Evolutionary conservation across 192 early-diverging fungal species (phyloP).

Genomic region (Coemansia sp.): DNA sequence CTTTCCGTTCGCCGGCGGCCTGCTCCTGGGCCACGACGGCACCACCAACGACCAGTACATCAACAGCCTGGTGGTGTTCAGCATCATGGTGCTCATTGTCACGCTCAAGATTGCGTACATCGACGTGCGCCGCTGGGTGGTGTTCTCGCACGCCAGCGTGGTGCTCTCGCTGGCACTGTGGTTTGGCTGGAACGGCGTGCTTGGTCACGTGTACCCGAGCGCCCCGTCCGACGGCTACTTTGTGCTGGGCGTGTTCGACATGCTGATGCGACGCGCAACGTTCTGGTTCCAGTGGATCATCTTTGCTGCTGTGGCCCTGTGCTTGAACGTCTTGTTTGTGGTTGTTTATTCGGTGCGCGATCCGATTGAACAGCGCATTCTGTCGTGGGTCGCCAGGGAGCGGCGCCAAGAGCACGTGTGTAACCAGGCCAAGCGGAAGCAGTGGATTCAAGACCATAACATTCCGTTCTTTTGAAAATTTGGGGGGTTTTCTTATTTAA

Average conservation of each 20-base stretch:
- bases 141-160: conserved; percentile 59
- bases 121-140: conserved; percentile 62
- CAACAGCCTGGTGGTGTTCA: conserved; percentile 56
- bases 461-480: neutral
- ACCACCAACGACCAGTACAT: conserved; percentile 55
- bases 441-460: conserved; percentile 7
- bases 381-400: conserved; percentile 35
- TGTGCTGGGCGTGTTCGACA: conserved; percentile 55
- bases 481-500: neutral
- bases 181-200: conserved; percentile 64
- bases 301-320: conserved; percentile 52
- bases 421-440: neutral
- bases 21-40: conserved; percentile 21
- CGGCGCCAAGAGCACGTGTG: conserved; percentile 11
- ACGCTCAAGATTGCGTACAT: conserved; percentile 69
- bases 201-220: conserved; percentile 56
- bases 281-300: conserved; percentile 62
- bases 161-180: conserved; percentile 54
- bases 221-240: conserved; percentile 51
- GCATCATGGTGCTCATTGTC: conserved; percentile 61
- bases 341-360: conserved; percentile 22
- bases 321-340: conserved; percentile 50
- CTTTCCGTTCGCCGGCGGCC: conserved; percentile 33
- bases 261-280: conserved; percentile 36
- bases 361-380: conserved; percentile 33